A percentile compares a stretch with the other conserved stretches of the same genome.
Evolutionary conservation across 2,329 filamentous ascomycete species (phyloP).

Genomic region (Talaromyces sp.): DNA sequence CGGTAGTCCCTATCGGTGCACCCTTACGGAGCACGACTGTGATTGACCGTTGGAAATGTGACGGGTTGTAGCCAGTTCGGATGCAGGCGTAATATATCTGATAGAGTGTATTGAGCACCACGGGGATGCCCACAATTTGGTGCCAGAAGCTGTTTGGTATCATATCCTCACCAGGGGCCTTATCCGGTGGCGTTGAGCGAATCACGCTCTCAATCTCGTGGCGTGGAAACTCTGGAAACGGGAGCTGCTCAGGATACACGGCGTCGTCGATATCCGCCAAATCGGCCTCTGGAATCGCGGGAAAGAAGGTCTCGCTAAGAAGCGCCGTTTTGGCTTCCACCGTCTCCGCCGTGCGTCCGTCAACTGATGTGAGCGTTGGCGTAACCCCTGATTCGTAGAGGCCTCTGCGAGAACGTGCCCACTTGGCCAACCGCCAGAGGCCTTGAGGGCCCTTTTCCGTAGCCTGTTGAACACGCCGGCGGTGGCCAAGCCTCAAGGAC

Average conservation of each 20-base stretch:
- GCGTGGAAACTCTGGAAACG: neutral
- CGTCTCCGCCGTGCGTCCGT: too few species aligned
- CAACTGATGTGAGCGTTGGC: too few species aligned
- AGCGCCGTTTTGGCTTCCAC: too few species aligned
- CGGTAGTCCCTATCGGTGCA: neutral
- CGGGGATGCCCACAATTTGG: neutral
- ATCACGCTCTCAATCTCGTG: neutral
- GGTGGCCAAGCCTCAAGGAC: too few species aligned
- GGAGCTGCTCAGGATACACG: neutral
- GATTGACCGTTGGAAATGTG: neutral
- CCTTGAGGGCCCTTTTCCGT: too few species aligned
- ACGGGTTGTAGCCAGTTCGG: neutral
- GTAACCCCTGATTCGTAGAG: too few species aligned
- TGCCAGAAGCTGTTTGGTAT: constrained; percentile 2
- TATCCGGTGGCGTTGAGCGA: neutral
- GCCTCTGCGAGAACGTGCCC: too few species aligned
- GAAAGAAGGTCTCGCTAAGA: too few species aligned
- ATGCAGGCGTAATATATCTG: neutral
- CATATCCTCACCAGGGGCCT: neutral
- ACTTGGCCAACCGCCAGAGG: too few species aligned
- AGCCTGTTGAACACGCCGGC: too few species aligned
- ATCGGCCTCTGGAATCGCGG: too few species aligned
- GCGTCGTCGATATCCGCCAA: too few species aligned
- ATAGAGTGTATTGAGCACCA: neutral
- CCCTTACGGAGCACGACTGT: neutral